Conservation (phyloP, 2,329 filamentous ascomycete species). For the Emergomyces pasteurianus region DNA sequence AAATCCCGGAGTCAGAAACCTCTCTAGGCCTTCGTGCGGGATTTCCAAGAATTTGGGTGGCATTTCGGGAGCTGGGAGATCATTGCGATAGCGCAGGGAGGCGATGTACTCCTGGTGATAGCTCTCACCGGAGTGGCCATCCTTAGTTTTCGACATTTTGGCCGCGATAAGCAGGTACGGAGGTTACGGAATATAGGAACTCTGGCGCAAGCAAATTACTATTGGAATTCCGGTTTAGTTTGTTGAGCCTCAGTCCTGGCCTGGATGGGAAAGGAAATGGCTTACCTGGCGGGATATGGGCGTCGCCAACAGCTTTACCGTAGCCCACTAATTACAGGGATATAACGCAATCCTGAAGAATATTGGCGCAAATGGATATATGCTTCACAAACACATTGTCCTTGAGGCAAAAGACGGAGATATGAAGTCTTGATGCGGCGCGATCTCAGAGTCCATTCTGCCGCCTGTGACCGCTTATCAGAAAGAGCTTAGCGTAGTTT, state of each 20-base stretch:
- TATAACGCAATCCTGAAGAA: background rate
- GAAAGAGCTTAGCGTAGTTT: background rate
- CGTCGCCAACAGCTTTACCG: background rate
- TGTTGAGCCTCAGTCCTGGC: background rate
- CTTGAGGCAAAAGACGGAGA: background rate
- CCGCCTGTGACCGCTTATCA: slow-evolving; percentile 17
- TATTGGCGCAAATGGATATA: background rate
- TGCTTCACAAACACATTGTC: background rate
- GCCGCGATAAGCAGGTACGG: background rate
- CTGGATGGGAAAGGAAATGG: background rate
- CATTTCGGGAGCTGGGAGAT: slow-evolving; percentile 83
- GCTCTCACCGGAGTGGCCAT: slow-evolving; percentile 26
- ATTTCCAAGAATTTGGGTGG: slow-evolving; percentile 96
- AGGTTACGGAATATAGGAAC: background rate
- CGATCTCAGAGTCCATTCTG: slow-evolving; percentile 16
- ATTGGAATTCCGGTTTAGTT: too few species aligned
- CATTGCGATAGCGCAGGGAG: slow-evolving; percentile 89
- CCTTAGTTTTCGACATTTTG: slow-evolving; percentile 30
- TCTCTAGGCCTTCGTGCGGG: slow-evolving; percentile 78
- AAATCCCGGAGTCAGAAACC: slow-evolving; percentile 85
- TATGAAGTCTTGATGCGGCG: background rate
- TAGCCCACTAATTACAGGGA: background rate
- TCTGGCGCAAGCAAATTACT: background rate
- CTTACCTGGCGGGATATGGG: background rate
- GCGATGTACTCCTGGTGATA: slow-evolving; percentile 96